Evolutionary conservation across 1,284 basidiomycete species (phyloP).

Genomic region (Phenoliferia sp.): DNA sequence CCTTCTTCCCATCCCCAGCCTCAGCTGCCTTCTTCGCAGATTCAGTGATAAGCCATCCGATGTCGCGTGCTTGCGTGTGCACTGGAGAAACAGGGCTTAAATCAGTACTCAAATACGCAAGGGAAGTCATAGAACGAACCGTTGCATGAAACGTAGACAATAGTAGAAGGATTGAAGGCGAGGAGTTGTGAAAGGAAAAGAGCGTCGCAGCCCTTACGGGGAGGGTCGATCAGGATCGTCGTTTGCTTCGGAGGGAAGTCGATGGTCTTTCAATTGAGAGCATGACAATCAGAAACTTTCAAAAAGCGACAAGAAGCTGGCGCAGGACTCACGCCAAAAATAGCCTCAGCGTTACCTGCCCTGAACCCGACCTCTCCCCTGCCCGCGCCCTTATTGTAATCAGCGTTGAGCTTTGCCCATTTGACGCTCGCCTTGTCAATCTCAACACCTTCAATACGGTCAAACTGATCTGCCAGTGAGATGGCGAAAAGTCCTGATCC

Average conservation of each 20-base stretch:
- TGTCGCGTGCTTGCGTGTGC: conserved; percentile 75
- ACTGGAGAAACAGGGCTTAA: conserved; percentile 38
- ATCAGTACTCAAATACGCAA: conserved; percentile 1
- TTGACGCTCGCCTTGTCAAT: conserved; percentile 63
- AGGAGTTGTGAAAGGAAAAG: conserved; percentile 75
- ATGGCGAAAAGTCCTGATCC: conserved; percentile 89
- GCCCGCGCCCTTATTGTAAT: conserved; percentile 56
- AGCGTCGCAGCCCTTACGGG: conserved; percentile 82
- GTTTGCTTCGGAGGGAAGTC: conserved; percentile 64
- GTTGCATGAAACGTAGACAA: conserved; percentile 93
- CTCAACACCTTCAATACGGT: conserved; percentile 83
- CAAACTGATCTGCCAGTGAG: conserved; percentile 72
- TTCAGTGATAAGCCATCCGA: conserved; percentile 62
- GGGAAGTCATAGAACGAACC: conserved; percentile 42
- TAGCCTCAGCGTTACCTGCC: conserved; percentile 54
- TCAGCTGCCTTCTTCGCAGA: conserved; percentile 38
- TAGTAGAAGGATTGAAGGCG: conserved; percentile 60
- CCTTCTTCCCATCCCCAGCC: conserved; percentile 44
- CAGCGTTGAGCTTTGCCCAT: conserved; percentile 73
- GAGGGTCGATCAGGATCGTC: conserved; percentile 77
- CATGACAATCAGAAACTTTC: conserved; percentile 44
- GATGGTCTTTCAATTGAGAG: conserved; percentile 48
- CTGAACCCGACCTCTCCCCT: conserved; percentile 47
- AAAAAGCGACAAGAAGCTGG: background rate
- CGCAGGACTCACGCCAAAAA: conserved; percentile 49